Evolutionary conservation across 2,329 filamentous ascomycete species (phyloP), one percentile per base, ranked within the genome.

Genomic region (Sporothrix euskadiensis): DNA sequence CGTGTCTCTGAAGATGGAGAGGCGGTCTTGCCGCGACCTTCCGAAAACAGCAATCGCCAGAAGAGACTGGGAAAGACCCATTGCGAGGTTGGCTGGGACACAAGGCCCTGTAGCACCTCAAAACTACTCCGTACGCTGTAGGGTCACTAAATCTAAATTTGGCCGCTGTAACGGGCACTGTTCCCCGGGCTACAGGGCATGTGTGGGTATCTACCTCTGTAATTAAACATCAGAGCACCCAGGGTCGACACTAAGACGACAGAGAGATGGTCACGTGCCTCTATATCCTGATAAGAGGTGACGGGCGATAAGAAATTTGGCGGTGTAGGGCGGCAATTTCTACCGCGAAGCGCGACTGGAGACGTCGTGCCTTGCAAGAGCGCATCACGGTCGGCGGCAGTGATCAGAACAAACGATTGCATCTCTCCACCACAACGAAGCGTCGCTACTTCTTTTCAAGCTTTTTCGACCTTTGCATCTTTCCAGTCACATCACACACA

Each of bases 241-340:
- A 41, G 41, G 41, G 41, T 44, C 41, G 12, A 44, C 41, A 12
- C 41, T 14, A 44, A 44, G 3, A 44, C 8, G 8, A 56, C n/a
- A 56, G 2, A 30, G 7, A 56, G 0, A n/a, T 47, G 61, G 10
- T 66, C 61, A 66, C 61, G 61, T 66, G 61, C 10, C n/a, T 10
- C 32, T 1, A 52, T 1, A 5, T 7, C 2, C 3, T 4, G 56
- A 65, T 72, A 57, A 72, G 69, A 44, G 19, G 41, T 3, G 3
- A 5, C 3, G 30, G 19, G 19, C 30, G 69, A 71, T 71, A 73
- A 69, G 49, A 71, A 63, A 47, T 63, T 68, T 54, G 41, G 73
- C 73, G 73, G 73, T 74, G 73, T 52, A 49, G 2, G 16, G 68
- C 54, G 73, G 73, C 73, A 74, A 66, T 49, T 54, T 66, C 54